phyloP scores from a whole-genome alignment of 768 basidiomycete species.

The Phlebiopsis gigantea region DNA sequence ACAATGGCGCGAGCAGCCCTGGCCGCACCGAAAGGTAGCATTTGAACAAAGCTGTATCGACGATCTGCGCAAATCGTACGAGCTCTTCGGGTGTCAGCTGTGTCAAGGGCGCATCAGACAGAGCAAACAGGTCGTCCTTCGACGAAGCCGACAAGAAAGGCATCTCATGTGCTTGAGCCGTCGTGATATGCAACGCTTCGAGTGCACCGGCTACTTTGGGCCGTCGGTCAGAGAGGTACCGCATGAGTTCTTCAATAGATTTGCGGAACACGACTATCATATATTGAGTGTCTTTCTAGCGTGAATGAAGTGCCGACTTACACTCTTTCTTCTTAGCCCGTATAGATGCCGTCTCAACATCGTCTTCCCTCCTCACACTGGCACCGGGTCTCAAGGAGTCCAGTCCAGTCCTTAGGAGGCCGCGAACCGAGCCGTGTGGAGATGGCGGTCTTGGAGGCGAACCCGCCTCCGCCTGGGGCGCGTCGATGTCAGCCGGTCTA shows the following conservation, averaged over 20 bases:
- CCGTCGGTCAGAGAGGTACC: conserved; percentile 85
- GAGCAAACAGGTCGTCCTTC: conserved; percentile 65
- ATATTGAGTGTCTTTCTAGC: background rate
- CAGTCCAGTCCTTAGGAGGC: conserved; percentile 49
- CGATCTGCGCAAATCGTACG: conserved; percentile 84
- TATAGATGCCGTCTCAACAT: conserved; percentile 51
- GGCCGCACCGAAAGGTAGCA: conserved; percentile 82
- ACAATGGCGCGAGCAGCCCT: conserved; percentile 76
- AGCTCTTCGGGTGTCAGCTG: conserved; percentile 79
- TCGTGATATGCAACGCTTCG: conserved; percentile 59
- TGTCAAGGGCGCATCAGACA: conserved; percentile 72
- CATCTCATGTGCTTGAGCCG: conserved; percentile 62
- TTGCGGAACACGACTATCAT: conserved; percentile 52
- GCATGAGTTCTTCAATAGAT: conserved; percentile 83
- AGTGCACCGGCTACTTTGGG: conserved; percentile 82
- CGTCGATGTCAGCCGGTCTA: background rate
- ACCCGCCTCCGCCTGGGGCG: background rate
- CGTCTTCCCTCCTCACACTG: conserved; percentile 61
- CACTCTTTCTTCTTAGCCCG: conserved; percentile 29
- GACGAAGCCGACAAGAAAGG: conserved; percentile 69
- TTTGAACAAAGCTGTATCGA: conserved; percentile 94
- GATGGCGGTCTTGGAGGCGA: conserved; percentile 14
- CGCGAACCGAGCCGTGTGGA: conserved; percentile 32
- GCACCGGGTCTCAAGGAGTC: conserved; percentile 43
- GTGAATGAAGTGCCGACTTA: background rate